phyloP scores from a whole-genome alignment of 768 basidiomycete species.

The Phlegmacium glaucopus region DNA sequence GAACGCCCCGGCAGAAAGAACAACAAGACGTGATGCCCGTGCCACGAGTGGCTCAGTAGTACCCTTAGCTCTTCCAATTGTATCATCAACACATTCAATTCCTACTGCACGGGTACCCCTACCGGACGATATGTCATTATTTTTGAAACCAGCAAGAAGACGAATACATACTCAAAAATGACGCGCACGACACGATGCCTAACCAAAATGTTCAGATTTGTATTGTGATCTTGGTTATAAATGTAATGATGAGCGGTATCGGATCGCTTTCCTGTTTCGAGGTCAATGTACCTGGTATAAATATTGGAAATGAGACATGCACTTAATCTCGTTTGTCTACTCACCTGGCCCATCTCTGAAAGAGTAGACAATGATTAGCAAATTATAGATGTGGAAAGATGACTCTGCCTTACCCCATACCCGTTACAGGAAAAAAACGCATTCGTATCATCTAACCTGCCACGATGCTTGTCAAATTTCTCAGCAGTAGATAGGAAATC shows the following conservation, averaged over 20 bases:
- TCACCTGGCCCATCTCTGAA: constrained; percentile 54
- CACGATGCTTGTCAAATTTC: constrained; percentile 46
- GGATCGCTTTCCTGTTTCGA: constrained; percentile 49
- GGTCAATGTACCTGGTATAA: constrained; percentile 50
- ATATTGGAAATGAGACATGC: background rate
- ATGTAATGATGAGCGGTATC: constrained; percentile 53
- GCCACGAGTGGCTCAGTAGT: constrained; percentile 18
- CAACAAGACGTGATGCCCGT: too few relatives aligned
- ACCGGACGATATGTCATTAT: background rate
- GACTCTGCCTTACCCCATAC: constrained; percentile 42
- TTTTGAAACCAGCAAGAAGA: background rate
- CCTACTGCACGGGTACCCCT: constrained; percentile 44
- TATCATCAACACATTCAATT: constrained; percentile 47
- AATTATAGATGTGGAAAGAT: background rate
- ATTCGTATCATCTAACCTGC: constrained; percentile 44
- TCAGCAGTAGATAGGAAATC: constrained; percentile 17
- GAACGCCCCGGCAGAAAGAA: too few relatives aligned
- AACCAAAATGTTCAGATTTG: constrained; percentile 39
- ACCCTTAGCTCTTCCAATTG: constrained; percentile 18
- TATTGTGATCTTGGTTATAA: constrained; percentile 41
- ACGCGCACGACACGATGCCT: constrained; percentile 44
- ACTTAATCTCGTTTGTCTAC: constrained; percentile 5
- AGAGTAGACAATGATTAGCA: background rate
- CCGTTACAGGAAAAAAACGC: constrained; percentile 36
- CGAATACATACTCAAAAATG: constrained; percentile 40